phyloP scores from a whole-genome alignment of 192 early-diverging fungal species.

The Pilaira anomala region DNA sequence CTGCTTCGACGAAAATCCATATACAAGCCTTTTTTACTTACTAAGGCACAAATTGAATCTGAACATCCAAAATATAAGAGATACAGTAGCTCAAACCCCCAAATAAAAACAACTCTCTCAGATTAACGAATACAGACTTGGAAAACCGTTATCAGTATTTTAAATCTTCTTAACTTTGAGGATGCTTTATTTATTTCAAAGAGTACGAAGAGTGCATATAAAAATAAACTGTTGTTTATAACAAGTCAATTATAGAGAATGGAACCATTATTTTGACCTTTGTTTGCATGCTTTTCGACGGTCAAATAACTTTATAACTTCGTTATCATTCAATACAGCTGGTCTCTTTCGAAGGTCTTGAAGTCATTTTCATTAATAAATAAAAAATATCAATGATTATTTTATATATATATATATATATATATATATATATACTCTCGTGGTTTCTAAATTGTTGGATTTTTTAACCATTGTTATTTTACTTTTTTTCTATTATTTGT shows the following conservation, averaged over 20 bases:
- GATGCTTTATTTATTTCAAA: constrained; percentile 2
- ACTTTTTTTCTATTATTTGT: not conserved
- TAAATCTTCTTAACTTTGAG: too few relatives aligned
- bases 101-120: not conserved
- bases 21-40: not conserved
- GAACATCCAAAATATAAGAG: not conserved
- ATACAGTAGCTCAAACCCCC: not conserved
- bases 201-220: not conserved
- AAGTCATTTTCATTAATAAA: not conserved
- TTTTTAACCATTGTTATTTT: constrained; percentile 1
- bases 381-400: not conserved
- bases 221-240: not conserved
- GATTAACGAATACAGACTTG: not conserved
- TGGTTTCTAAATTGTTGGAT: constrained; percentile 3
- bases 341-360: constrained; percentile 1
- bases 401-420: not conserved
- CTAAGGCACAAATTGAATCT: not conserved
- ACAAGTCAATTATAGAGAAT: not conserved
- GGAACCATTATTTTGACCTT: constrained; percentile 3
- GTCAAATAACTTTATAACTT: not conserved
- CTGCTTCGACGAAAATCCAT: not conserved
- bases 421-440: not conserved
- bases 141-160: too few relatives aligned
- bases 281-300: not conserved
- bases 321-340: constrained; percentile 3